Percentiles rank a stretch among this genome's conserved stretches.
These are phyloP conservation scores for Prunus armeniaca DNA, from an alignment of 306 rosid genomes.

Conservation along the genomic window DNA sequence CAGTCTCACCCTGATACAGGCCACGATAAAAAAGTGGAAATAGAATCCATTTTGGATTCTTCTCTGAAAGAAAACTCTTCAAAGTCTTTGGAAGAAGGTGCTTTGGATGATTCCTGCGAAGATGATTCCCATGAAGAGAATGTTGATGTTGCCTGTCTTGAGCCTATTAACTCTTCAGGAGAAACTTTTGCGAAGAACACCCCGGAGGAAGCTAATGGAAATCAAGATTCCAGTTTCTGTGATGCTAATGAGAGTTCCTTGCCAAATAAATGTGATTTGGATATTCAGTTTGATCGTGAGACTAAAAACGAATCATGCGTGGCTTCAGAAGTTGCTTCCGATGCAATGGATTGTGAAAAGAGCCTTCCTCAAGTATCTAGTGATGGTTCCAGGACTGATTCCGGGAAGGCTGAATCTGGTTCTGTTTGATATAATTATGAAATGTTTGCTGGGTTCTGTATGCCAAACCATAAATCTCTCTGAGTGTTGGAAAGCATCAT, in stretches of 20 bases:
- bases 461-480: conserved; percentile 13
- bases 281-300: conserved; percentile 25
- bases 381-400: conserved; percentile 36
- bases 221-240: conserved; percentile 25
- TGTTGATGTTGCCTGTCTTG: conserved; percentile 16
- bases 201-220: conserved; percentile 27
- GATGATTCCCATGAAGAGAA: conserved; percentile 29
- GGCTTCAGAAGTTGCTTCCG: conserved; percentile 37
- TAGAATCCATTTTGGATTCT: conserved; percentile 20
- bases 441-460: conserved; percentile 16
- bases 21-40: conserved; percentile 27
- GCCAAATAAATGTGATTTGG: conserved; percentile 32
- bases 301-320: conserved; percentile 15
- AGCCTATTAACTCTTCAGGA: conserved; percentile 34
- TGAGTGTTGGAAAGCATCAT: conserved; percentile 28
- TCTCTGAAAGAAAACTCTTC: conserved; percentile 24
- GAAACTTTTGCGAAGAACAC: conserved; percentile 27
- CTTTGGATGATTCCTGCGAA: conserved; percentile 28
- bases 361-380: conserved; percentile 34
- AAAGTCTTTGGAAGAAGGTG: conserved; percentile 30
- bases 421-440: conserved; percentile 21
- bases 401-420: conserved; percentile 32
- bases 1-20: conserved; percentile 2
- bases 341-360: conserved; percentile 31
- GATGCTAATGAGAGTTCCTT: conserved; percentile 34